Percentiles rank a stretch among this genome's conserved stretches.
Conservation (phyloP, 257 asterid genomes). For the Nicotiana tomentosiformis region DNA sequence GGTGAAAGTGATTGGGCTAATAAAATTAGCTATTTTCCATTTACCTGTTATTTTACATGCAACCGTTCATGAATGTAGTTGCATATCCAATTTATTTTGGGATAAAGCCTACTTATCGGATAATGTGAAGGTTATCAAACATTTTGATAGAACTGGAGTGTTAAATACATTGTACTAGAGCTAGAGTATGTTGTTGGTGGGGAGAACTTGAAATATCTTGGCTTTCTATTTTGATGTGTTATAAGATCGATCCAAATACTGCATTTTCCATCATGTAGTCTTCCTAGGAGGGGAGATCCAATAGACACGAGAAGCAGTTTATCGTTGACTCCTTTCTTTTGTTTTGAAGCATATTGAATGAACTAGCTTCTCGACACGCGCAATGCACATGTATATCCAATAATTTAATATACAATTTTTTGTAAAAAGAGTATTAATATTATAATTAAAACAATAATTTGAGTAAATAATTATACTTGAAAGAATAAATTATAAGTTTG, state of each 20-base stretch:
- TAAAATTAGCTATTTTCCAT: background rate
- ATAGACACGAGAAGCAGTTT: background rate
- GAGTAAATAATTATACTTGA: too few species aligned
- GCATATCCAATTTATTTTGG: slow-evolving; percentile 1
- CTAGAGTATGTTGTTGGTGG: background rate
- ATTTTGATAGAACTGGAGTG: background rate
- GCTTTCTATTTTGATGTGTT: background rate
- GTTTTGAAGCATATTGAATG: background rate
- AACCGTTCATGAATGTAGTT: background rate
- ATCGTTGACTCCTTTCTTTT: background rate
- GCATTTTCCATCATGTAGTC: background rate
- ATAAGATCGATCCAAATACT: background rate
- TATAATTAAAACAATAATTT: too few species aligned
- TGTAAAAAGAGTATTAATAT: too few species aligned
- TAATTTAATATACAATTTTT: too few species aligned
- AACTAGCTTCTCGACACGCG: too few species aligned
- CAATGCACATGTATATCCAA: too few species aligned
- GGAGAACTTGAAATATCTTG: background rate
- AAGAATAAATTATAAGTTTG: too few species aligned
- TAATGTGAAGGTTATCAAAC: background rate
- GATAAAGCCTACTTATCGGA: background rate
- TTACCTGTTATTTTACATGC: background rate
- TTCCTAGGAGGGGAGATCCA: background rate
- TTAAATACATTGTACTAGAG: slow-evolving; percentile 4
- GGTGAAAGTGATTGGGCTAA: background rate